These are phyloP conservation scores for Peronospora destructor DNA, from an alignment of 352 stramenopile genomes.

Conservation along the genomic window DNA sequence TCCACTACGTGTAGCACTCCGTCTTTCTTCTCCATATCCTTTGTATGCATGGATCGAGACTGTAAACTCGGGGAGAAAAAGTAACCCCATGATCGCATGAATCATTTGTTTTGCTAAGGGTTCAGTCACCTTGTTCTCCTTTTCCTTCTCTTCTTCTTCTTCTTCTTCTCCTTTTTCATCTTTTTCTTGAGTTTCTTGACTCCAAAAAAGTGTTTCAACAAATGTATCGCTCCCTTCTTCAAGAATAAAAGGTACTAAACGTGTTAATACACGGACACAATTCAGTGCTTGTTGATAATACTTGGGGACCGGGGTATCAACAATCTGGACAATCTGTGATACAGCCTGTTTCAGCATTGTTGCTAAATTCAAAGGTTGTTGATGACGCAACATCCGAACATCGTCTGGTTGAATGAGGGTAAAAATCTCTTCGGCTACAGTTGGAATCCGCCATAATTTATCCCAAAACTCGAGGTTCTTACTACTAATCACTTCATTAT, in stretches of 20 bases:
- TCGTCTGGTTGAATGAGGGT: conserved; percentile 86
- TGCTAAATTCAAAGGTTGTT: conserved; percentile 74
- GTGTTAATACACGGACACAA: conserved; percentile 76
- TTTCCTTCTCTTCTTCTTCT: conserved; percentile 12
- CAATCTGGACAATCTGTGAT: conserved; percentile 78
- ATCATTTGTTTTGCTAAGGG: conserved; percentile 71
- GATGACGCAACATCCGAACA: conserved; percentile 81
- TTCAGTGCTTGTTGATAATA: conserved; percentile 85
- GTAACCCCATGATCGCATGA: conserved; percentile 78
- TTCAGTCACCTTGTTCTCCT: conserved; percentile 13
- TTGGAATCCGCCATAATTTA: conserved; percentile 85
- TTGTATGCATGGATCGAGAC: conserved; percentile 82
- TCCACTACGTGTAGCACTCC: conserved; percentile 50
- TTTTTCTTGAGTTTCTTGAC: conserved; percentile 16
- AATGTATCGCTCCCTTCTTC: conserved; percentile 74
- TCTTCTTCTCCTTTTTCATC: conserved; percentile 36
- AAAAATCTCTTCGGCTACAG: conserved; percentile 84
- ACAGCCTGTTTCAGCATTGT: conserved; percentile 80
- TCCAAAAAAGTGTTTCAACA: conserved; percentile 80
- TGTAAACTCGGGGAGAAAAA: conserved; percentile 84
- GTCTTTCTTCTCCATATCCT: conserved; percentile 65
- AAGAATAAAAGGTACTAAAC: conserved; percentile 80
- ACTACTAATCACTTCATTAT: conserved; percentile 78
- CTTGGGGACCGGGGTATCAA: conserved; percentile 82
- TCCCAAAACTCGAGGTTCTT: conserved; percentile 89